Base-by-base conservation (phyloP, 2,329 filamentous ascomycete species). In the Claviceps pusilla region DNA sequence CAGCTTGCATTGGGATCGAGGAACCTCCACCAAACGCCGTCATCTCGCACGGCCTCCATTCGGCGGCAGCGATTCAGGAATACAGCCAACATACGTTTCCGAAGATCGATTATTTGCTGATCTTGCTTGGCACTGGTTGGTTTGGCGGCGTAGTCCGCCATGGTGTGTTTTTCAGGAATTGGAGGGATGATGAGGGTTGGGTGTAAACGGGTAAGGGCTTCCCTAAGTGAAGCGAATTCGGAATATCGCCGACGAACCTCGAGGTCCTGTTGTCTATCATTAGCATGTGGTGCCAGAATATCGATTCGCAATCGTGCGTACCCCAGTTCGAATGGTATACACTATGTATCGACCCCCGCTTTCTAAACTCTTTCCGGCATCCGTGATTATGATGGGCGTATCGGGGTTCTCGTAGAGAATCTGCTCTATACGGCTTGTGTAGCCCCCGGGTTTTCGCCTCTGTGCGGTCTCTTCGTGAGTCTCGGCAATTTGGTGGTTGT, bases 111-210 rank as follows among this genome's bases (percentile, higher is more conserved):
- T 48, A 97, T 98, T 57, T 91, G 87, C 55, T 89, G 85, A 66
- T 98, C 94, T 69, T 98, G 91, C 68, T 96, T 98, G 19, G 94
- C 94, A 64, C 91, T 96, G 42, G 93, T 98, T 1, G 94, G 93
- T 63, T 95, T 97, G 33, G 94, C 90, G 16, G 93, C 93, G 66
- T 98, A 98, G 68, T 98, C 93, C 57, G 91, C 91, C 86, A 98
- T 95, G 48, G 89, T 93, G 69, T 98, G 93, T 70, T 98, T 98
- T 72, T 98, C 94, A 28, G 93, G 93, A 63, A 98, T 98, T 3
- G 93, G 93, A 7, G 93, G 94, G 52, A 98, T 87, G 63, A 98
- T 87, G 46, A 98, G 78, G 0, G 93, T 98, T 7, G 94, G 93
- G 66, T 98, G 94, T 58, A 98, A 78, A 62, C 87, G 86, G 49